These are phyloP conservation scores for Lunularia cruciata DNA, from an alignment of 225 moss, liverwort and hornwort species.

Conservation along the genomic window DNA sequence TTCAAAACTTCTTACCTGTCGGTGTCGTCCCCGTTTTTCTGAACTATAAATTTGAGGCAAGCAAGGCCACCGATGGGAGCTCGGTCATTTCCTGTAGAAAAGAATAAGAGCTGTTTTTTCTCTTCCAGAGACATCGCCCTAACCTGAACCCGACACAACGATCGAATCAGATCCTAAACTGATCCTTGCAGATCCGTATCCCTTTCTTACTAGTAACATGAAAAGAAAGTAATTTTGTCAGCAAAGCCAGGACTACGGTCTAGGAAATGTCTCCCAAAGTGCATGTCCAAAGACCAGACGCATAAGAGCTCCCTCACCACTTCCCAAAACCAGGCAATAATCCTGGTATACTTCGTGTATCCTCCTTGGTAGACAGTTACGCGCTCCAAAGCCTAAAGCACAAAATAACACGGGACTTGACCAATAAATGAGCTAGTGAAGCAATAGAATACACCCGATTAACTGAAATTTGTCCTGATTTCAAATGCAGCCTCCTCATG, in stretches of 20 bases:
- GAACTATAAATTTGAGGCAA: conserved; percentile 64
- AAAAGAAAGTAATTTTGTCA: no score
- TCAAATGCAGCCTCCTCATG: background rate
- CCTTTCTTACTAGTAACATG: no score
- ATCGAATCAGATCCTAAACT: no score
- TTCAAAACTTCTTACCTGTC: conserved; percentile 44
- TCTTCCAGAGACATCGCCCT: conserved; percentile 66
- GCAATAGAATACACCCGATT: background rate
- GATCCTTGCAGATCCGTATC: no score
- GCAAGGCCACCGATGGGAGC: conserved; percentile 73
- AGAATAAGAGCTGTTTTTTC: conserved; percentile 68
- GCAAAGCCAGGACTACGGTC: no score
- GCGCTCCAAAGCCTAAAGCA: conserved; percentile 60
- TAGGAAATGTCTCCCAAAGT: no score
- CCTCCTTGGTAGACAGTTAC: conserved; percentile 76
- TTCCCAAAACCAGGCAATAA: conserved; percentile 77
- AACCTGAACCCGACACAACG: conserved; percentile 42
- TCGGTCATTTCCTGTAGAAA: conserved; percentile 75
- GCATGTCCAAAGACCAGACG: no score
- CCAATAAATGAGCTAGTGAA: no score
- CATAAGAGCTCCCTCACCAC: conserved; percentile 54
- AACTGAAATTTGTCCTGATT: background rate
- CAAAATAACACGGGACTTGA: background rate
- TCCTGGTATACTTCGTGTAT: conserved; percentile 51
- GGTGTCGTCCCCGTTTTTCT: conserved; percentile 70